Base-by-base conservation (phyloP, 2,329 filamentous ascomycete genomes). In the Raffaelea deltoideospora region DNA sequence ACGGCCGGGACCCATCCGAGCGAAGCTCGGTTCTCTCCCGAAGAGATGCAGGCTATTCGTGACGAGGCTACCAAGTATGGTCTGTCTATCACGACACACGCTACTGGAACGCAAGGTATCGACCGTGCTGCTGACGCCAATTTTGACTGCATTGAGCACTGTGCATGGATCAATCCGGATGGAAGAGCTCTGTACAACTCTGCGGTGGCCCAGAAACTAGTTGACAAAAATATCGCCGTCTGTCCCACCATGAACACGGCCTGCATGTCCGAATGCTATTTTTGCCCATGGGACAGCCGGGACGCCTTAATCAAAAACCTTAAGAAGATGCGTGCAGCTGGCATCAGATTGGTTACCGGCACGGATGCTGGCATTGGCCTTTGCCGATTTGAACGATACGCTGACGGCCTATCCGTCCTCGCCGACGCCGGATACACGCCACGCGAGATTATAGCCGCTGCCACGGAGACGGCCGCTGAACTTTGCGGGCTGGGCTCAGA, bases 241-340 rank as follows among this genome's bases (percentile, higher is more conserved):
- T 44, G 42, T 17, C 42, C 42, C 9, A 44, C 42, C 11, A 44
- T 44, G 42, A 44, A 44, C 31, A 44, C 42, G 19, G 42, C 42
- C 18, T 44, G 42, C 33, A 41, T 37, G n/a, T 21, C 30, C 3
- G 15, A 39, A 7, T 41, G 37, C 33, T 44, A 44, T 28, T 44
- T 43, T 23, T 43, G 41, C 13, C 41, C 41, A 3, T 43, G 41
- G 41, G 41, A 43, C 27, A 23, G 19, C n/a, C 34, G 41, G n/a
- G 41, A 22, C 14, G 32, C 32, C 30, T 31, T 43, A 8, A 27
- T 43, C 10, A 38, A 32, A 28, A 40, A 41, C 20, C 41, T 43
- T 22, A 9, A 14, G 10, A 17, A 34, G 20, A 40, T 44, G 37
- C 41, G 36, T 11, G 30, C 21, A 1, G 41, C 41, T 8, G 41